These are phyloP conservation scores for Xylaria hypoxylon DNA, from an alignment of 2,329 filamentous ascomycete species.

Conservation along the genomic window DNA sequence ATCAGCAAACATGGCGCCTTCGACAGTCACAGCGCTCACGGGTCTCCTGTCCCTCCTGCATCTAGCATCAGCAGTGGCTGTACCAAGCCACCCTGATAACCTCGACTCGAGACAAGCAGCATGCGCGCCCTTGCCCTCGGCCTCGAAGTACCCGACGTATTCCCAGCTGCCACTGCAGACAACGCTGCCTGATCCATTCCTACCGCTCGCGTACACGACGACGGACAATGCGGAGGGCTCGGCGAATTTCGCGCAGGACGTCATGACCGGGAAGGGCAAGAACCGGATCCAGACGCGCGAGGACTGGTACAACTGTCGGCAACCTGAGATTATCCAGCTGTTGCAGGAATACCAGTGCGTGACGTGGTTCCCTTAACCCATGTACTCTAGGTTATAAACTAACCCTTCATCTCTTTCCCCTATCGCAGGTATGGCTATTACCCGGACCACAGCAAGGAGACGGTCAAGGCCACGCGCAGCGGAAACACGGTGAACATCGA, in stretches of 20 bases:
- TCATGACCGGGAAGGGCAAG: conserved; percentile 55
- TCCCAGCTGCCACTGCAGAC: conserved; percentile 53
- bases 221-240: conserved; percentile 51
- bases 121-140: conserved; percentile 44
- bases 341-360: conserved; percentile 63
- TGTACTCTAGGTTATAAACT: not conserved
- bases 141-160: conserved; percentile 51
- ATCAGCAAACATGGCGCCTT: conserved; percentile 23
- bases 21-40: not conserved
- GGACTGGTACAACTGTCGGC: conserved; percentile 62
- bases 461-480: conserved; percentile 59
- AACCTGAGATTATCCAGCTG: conserved; percentile 62
- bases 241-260: conserved; percentile 49
- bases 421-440: conserved; percentile 56
- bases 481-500: conserved; percentile 58
- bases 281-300: conserved; percentile 58
- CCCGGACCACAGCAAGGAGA: conserved; percentile 60
- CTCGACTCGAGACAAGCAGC: conserved; percentile 31
- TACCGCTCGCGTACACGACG: conserved; percentile 55
- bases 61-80: conserved; percentile 13
- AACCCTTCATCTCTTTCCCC: not conserved
- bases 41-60: conserved; percentile 19
- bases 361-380: not conserved
- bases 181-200: conserved; percentile 59
- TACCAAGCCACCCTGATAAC: not conserved